phyloP scores from a whole-genome alignment of 176 grass and related monocot genomes.

The Metroxylon sagu region DNA sequence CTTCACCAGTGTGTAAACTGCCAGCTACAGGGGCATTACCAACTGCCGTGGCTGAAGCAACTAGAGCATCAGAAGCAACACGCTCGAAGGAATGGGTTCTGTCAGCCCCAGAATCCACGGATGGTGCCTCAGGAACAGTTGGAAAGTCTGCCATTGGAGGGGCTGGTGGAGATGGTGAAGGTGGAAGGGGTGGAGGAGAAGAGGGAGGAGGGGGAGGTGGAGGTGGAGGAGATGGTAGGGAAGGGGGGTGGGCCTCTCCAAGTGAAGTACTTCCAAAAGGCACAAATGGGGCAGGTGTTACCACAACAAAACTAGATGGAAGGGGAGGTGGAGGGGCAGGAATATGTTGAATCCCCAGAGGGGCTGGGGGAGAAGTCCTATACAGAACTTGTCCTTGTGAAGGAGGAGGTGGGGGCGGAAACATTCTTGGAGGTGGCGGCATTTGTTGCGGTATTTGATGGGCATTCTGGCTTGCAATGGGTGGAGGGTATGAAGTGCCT shows the following conservation, averaged over 20 bases:
- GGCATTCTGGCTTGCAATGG: conserved; percentile 1
- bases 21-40: background rate
- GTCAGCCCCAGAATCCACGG: background rate
- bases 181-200: conserved; percentile 4
- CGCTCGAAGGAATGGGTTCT: background rate
- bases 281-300: background rate
- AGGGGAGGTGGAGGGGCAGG: conserved; percentile 1
- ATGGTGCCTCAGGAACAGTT: background rate
- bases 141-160: background rate
- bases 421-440: conserved; percentile 8
- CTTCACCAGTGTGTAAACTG: background rate
- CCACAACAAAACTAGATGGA: background rate
- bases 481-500: background rate
- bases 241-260: background rate
- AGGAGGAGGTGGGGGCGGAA: conserved; percentile 1
- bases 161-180: conserved; percentile 8
- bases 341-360: background rate
- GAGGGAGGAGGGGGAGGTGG: conserved; percentile 7
- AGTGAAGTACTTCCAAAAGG: background rate
- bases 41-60: background rate
- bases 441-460: background rate
- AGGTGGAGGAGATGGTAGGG: conserved; percentile 5
- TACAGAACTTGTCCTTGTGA: conserved; percentile 7
- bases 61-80: background rate
- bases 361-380: background rate